These are phyloP conservation scores for Symbiodinium natans DNA, from an alignment of 73 alveolate genomes.

Conservation along the genomic window DNA sequence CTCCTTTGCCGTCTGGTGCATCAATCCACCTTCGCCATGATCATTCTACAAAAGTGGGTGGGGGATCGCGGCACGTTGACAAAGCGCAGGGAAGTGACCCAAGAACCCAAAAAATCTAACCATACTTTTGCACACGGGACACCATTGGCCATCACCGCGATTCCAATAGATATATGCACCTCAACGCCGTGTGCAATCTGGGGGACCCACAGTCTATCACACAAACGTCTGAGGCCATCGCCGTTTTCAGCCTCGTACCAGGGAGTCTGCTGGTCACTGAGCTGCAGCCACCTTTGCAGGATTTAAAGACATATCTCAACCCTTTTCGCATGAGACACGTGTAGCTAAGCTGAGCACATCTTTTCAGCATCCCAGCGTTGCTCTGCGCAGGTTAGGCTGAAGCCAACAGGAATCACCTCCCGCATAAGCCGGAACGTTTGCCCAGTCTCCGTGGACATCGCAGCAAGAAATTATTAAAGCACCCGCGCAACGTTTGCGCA, in stretches of 20 bases:
- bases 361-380: conserved; percentile 91
- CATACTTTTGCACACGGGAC: no score
- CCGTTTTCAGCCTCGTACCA: conserved; percentile 86
- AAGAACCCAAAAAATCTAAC: no score
- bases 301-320: no score
- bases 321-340: no score
- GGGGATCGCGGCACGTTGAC: no score
- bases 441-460: no score
- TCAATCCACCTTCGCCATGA: conserved; percentile 56
- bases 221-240: background rate
- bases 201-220: background rate
- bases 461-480: no score
- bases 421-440: no score
- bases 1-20: conserved; percentile 88
- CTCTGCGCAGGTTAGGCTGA: conserved; percentile 74
- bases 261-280: conserved; percentile 73
- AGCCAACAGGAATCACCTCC: conserved; percentile 70
- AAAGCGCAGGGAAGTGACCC: no score
- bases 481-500: no score
- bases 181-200: background rate
- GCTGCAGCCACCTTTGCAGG: conserved; percentile 56
- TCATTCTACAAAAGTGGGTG: no score
- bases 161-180: conserved; percentile 80
- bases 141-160: conserved; percentile 83
- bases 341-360: background rate